Conservation (phyloP, 257 asterid genomes). For the Gardenia jasminoides region DNA sequence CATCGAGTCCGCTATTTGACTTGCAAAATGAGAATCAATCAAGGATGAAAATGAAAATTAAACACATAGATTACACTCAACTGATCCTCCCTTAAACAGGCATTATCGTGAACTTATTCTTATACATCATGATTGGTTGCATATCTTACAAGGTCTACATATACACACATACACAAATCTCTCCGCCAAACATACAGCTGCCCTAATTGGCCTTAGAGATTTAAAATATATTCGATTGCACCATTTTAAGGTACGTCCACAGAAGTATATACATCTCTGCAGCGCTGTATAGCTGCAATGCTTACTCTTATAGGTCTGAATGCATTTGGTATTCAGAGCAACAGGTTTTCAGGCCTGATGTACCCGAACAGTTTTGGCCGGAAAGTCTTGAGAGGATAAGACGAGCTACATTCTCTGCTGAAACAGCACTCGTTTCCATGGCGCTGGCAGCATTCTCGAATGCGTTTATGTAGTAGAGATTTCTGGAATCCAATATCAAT, state of each 20-base stretch:
- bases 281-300: not conserved
- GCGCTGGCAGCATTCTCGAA: conserved; percentile 98
- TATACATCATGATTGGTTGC: too few relatives aligned
- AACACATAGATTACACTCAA: too few relatives aligned
- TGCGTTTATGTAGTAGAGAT: conserved; percentile 89
- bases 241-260: not conserved
- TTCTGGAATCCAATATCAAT: conserved; percentile 58
- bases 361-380: conserved; percentile 14
- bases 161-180: too few relatives aligned
- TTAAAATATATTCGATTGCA: not conserved
- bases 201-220: too few relatives aligned
- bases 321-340: conserved; percentile 32
- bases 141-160: too few relatives aligned
- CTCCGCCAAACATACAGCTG: too few relatives aligned
- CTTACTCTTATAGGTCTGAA: conserved; percentile 46
- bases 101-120: too few relatives aligned
- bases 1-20: too few relatives aligned
- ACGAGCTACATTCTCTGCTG: conserved; percentile 95
- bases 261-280: not conserved
- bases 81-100: too few relatives aligned
- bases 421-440: conserved; percentile 91
- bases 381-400: conserved; percentile 74
- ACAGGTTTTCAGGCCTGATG: conserved; percentile 45
- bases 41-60: too few relatives aligned
- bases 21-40: too few relatives aligned